Evolutionary conservation across 2,329 filamentous ascomycete genomes (phyloP), one percentile per base, ranked within the genome.

Genomic region (Leptographium flavum): DNA sequence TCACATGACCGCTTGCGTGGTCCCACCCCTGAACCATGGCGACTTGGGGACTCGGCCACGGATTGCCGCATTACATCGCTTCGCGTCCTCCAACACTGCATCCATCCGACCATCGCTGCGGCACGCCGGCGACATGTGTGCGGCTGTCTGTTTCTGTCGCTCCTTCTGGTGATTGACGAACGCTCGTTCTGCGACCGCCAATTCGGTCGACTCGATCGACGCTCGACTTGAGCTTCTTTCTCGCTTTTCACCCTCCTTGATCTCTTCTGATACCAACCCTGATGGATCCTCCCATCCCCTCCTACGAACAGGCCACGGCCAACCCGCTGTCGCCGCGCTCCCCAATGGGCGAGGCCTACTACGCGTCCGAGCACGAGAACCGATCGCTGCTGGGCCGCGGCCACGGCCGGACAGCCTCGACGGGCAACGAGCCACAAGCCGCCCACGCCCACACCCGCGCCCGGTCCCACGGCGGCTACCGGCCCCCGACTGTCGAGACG

Each of bases 261-360:
- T n/a, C n/a, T 17, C 3, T 33, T 33, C 14, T 33, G 4, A 4
- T 17, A n/a, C 21, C 35, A 7, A 3, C n/a, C n/a, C n/a, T 33
- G 7, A n/a, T 33, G 49, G 72, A 76, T 56, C 64, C 85, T 43
- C 83, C 83, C 28, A 90, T 92, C 58, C 86, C 85, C 27, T 79
- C 79, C 38, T 92, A 92, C 63, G 85, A 90, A 61, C 85, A 93
- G 66, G 85, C 86, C 25, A 81, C 63, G 69, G 74, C 56, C 73
- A 41, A 61, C 68, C 73, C 50, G 60, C 47, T 78, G 43, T 71
- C 81, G 30, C 68, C 69, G 30, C n/a, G n/a, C n/a, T n/a, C n/a
- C n/a, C n/a, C n/a, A n/a, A 65, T 71, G 55, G 70, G 74, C 56
- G 70, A 76, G 56, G 75, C 81, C 60, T 69, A 74, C 57, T 77